Base-by-base conservation (phyloP, 2,329 filamentous ascomycete species). In the Fusarium temperatum region DNA sequence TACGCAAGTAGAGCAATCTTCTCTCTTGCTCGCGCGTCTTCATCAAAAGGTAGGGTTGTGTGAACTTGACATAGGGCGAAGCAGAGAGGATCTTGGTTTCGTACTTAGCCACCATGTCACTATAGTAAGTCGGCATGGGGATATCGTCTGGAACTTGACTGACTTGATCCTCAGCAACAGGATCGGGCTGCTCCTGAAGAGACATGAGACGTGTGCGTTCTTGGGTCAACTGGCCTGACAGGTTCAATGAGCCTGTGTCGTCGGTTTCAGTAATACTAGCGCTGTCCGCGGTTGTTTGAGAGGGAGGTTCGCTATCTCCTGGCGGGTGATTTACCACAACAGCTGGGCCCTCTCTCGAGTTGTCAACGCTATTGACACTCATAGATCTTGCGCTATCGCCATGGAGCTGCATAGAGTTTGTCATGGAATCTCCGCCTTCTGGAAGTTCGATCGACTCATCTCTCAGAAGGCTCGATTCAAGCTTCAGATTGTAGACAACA, bases 41-140 rank as follows among this genome's bases (percentile, higher is more conserved):
- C 88, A 96, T 97, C 42, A 99, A 87, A 30, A 98, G 89, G 82
- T 98, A 97, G 2, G 96, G 96, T 79, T 96, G 94, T 73, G 93
- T 93, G 79, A 98, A 99, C 78, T 94, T 96, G 74, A 99, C 96
- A 80, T 98, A 98, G 1, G 96, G 96, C 1, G 96, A 99, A 2
- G 95, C 94, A 3, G 97, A 99, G 11, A 99, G 85, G 50, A 99
- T 93, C 79, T 96, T 97, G 11, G 95, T 98, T 78, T 97, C 91
- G 78, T 97, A 95, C 78, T 97, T 96, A 65, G 94, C 92, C 42
- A 98, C 95, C 88, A 98, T 94, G 80, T 98, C 94, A 80, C 95
- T 95, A 80, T 98, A 98, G 79, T 95, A 98, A 2, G 94, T 97
- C 7, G 96, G 94, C 86, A 94, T 93, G 2, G 94, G 93, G 45